phyloP scores from a whole-genome alignment of 768 basidiomycete genomes.

The Suillus cothurnatus region DNA sequence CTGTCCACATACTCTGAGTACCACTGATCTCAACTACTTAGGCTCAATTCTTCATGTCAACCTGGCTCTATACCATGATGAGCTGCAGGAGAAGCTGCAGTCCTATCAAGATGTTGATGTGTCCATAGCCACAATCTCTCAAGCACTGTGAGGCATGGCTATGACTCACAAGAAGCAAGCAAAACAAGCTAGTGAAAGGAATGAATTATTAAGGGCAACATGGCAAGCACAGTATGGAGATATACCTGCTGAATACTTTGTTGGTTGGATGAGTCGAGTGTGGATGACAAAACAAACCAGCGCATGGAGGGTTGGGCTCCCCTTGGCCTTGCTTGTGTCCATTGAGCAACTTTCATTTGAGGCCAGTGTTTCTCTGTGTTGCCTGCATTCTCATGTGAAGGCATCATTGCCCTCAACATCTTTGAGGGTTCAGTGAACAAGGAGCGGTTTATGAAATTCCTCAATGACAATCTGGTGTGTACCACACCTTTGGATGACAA shows the following conservation, averaged over 20 bases:
- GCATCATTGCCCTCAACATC: constrained; percentile 29
- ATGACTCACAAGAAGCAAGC: constrained; percentile 26
- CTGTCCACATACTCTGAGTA: constrained; percentile 17
- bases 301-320: constrained; percentile 3
- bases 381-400: constrained; percentile 29
- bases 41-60: constrained; percentile 3
- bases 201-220: constrained; percentile 17
- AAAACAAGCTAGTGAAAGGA: constrained; percentile 22
- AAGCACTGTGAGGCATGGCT: constrained; percentile 19
- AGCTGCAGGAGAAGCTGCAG: constrained; percentile 26
- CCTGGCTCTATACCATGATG: constrained; percentile 21
- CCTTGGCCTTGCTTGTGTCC: constrained; percentile 22
- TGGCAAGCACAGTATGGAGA: constrained; percentile 19
- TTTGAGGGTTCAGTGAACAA: constrained; percentile 37
- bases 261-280: constrained; percentile 27
- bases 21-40: constrained; percentile 26
- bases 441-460: constrained; percentile 32
- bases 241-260: too few species aligned
- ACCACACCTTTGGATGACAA: background rate
- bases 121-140: constrained; percentile 19
- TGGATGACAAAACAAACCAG: constrained; percentile 30
- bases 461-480: constrained; percentile 16
- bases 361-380: constrained; percentile 32
- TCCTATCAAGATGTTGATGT: constrained; percentile 18
- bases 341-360: constrained; percentile 25